Evolutionary conservation across 352 stramenopile species (phyloP).

Genomic region (Paralagenidium karlingii): DNA sequence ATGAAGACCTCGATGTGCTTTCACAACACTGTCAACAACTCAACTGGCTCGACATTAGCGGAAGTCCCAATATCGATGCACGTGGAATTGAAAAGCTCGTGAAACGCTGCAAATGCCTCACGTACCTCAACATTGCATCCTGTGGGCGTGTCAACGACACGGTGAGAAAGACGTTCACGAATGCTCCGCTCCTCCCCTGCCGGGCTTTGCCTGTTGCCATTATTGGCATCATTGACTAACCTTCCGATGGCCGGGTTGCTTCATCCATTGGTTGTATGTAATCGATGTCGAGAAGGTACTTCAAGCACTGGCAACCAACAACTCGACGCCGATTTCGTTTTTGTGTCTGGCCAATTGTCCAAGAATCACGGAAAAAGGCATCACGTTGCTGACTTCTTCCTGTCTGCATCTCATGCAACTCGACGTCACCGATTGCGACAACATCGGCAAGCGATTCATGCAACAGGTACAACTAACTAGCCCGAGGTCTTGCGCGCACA

Average conservation of each 20-base stretch:
- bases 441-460: conserved; percentile 60
- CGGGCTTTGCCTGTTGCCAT: too few relatives aligned
- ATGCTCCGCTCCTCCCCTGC: too few relatives aligned
- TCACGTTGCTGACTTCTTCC: conserved; percentile 34
- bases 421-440: conserved; percentile 68
- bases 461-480: too few relatives aligned
- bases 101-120: conserved; percentile 31
- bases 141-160: conserved; percentile 71
- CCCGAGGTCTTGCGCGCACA: too few relatives aligned
- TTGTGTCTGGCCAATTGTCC: conserved; percentile 59
- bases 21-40: conserved; percentile 35
- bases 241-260: too few relatives aligned
- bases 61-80: conserved; percentile 48
- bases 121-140: conserved; percentile 58
- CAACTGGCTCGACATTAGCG: conserved; percentile 74
- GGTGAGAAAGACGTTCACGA: too few relatives aligned
- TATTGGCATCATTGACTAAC: too few relatives aligned
- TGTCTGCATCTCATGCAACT: conserved; percentile 75
- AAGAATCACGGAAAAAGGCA: conserved; percentile 54
- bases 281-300: conserved; percentile 3
- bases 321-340: too few relatives aligned
- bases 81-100: conserved; percentile 46
- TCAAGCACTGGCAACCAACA: conserved; percentile 13
- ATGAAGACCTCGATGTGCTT: conserved; percentile 50
- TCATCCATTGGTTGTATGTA: neutral